phyloP scores from a whole-genome alignment of 2,329 filamentous ascomycete species.

The Fusarium siculi region DNA sequence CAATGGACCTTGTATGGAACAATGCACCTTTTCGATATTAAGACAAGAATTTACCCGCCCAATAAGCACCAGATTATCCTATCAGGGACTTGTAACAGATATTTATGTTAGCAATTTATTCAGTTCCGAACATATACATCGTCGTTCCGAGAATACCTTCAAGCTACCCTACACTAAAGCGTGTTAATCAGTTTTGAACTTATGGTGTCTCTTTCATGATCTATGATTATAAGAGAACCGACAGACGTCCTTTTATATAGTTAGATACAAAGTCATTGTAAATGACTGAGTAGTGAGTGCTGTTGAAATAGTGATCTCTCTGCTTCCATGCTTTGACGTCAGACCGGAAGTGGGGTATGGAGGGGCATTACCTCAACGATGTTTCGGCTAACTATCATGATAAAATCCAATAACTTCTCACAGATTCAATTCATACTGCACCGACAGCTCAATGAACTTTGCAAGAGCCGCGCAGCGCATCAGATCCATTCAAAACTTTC shows the following conservation, averaged over 20 bases:
- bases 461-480: conserved; percentile 42
- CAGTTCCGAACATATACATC: not conserved
- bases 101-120: not conserved
- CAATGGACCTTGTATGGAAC: not conserved
- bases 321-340: conserved; percentile 22
- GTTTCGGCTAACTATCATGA: conserved; percentile 2
- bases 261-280: too few relatives aligned
- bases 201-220: not conserved
- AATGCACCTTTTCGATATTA: not conserved
- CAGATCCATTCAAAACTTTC: conserved; percentile 37
- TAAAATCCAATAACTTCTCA: not conserved
- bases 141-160: not conserved
- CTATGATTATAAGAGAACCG: not conserved
- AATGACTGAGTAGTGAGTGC: not conserved
- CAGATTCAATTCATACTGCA: conserved; percentile 2
- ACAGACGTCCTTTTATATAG: not conserved
- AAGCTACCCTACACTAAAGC: not conserved
- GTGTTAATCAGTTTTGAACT: not conserved
- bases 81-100: not conserved
- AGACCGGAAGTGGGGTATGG: conserved; percentile 29
- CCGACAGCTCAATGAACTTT: conserved; percentile 39
- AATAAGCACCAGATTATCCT: not conserved
- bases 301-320: not conserved
- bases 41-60: too few relatives aligned
- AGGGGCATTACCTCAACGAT: conserved; percentile 19